Evolutionary conservation across 1,139 yeast genomes (phyloP).

Genomic region (Magnusiomyces magnusii): DNA sequence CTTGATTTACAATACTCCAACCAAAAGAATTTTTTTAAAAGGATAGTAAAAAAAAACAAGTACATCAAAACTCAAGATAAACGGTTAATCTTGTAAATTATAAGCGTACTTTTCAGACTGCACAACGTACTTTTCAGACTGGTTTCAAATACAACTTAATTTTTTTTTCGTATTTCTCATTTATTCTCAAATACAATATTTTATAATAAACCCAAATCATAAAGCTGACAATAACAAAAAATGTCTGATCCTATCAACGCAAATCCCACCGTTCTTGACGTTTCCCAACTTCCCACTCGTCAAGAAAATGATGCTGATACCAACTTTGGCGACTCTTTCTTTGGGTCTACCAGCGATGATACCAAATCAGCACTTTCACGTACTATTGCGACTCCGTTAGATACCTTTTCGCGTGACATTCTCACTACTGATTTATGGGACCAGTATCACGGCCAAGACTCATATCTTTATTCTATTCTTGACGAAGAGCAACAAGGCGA

Average conservation of each 20-base stretch:
- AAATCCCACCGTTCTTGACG: slow-evolving; percentile 79
- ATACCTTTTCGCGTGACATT: slow-evolving; percentile 5
- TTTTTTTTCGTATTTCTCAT: neutral
- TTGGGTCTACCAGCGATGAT: neutral
- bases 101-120: neutral
- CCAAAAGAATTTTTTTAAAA: too few species aligned
- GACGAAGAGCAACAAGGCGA: slow-evolving; percentile 9
- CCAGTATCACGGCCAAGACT: slow-evolving; percentile 4
- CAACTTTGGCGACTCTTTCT: neutral
- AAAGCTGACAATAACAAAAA: slow-evolving; percentile 1
- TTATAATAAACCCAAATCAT: too few species aligned
- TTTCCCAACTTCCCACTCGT: slow-evolving; percentile 68
- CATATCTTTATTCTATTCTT: slow-evolving; percentile 20
- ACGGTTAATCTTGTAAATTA: too few species aligned
- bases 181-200: too few species aligned
- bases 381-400: slow-evolving; percentile 2
- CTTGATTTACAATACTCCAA: too few species aligned
- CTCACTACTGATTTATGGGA: slow-evolving; percentile 3
- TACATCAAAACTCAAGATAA: neutral
- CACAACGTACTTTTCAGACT: neutral
- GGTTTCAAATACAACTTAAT: neutral
- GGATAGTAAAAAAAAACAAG: neutral
- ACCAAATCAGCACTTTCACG: slow-evolving; percentile 3
- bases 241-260: slow-evolving; percentile 72
- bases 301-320: slow-evolving; percentile 23